Conservation (phyloP, 2,329 filamentous ascomycete genomes). For the Bipolaris gigantea region DNA sequence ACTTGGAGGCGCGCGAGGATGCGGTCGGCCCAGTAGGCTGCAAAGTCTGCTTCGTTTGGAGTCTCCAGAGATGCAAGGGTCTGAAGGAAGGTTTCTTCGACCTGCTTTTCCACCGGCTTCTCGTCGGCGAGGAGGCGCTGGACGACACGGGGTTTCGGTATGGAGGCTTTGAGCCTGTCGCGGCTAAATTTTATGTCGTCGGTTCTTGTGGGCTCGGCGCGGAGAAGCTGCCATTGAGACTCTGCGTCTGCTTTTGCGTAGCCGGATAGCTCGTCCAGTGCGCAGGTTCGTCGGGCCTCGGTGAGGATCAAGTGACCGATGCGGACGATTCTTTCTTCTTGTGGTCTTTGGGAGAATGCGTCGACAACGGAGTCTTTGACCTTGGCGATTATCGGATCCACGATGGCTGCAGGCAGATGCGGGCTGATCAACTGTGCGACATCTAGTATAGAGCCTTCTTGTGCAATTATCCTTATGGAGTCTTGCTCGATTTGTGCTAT, state of each 20-base stretch:
- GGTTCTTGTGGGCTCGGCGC: constrained; percentile 14
- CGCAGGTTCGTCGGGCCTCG: constrained; percentile 6
- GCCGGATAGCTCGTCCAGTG: constrained; percentile 18
- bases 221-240: constrained; percentile 29
- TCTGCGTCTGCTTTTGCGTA: constrained; percentile 25
- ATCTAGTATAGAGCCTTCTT: constrained; percentile 22
- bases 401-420: constrained; percentile 16
- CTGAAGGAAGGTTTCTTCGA: constrained; percentile 31
- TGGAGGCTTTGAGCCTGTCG: constrained; percentile 15
- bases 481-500: constrained; percentile 19
- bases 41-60: constrained; percentile 34
- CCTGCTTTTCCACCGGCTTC: constrained; percentile 20
- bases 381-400: constrained; percentile 9
- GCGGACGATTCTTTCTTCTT: constrained; percentile 5
- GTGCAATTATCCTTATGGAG: constrained; percentile 16
- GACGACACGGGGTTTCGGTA: constrained; percentile 12
- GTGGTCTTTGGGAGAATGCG: constrained; percentile 1
- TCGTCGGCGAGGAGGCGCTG: constrained; percentile 22
- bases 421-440: constrained; percentile 16
- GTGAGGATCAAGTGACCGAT: constrained; percentile 27
- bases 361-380: constrained; percentile 17
- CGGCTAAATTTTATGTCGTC: constrained; percentile 29
- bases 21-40: constrained; percentile 39
- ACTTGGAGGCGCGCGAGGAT: constrained; percentile 28
- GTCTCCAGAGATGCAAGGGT: constrained; percentile 32